A percentile compares a stretch with the other conserved stretches of the same genome.
phyloP scores from a whole-genome alignment of 1,139 yeast species.

The Pneumocystis murina region DNA sequence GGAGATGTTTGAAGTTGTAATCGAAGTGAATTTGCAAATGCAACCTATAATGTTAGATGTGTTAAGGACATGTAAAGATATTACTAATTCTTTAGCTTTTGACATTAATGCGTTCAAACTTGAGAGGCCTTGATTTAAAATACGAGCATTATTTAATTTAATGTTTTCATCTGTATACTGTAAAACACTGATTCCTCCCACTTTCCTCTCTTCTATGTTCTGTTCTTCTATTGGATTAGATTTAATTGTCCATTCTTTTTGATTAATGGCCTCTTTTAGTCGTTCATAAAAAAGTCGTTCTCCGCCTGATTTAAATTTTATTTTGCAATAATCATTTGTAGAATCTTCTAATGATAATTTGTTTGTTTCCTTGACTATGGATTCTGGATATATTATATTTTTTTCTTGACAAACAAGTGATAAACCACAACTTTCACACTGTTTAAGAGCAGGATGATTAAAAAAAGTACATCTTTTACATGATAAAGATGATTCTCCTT shows the following conservation, averaged over 20 bases:
- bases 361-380: constrained; percentile 14
- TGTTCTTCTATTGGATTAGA: constrained; percentile 4
- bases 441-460: constrained; percentile 62
- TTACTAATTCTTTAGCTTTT: constrained; percentile 57
- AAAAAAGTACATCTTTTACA: constrained; percentile 77
- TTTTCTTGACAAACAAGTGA: constrained; percentile 29
- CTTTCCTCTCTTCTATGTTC: constrained; percentile 11
- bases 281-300: constrained; percentile 6
- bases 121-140: constrained; percentile 50
- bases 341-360: constrained; percentile 14
- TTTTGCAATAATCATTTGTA: constrained; percentile 14
- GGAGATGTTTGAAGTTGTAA: constrained; percentile 21
- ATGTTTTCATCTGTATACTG: constrained; percentile 44
- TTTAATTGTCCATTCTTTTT: constrained; percentile 2
- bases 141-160: constrained; percentile 48
- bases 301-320: neutral
- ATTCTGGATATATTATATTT: constrained; percentile 18
- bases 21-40: constrained; percentile 40
- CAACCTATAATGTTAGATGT: constrained; percentile 12
- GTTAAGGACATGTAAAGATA: neutral
- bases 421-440: constrained; percentile 81
- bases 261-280: neutral
- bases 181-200: constrained; percentile 52
- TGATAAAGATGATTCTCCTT: constrained; percentile 25
- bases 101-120: constrained; percentile 67